Evolutionary conservation across 2,329 filamentous ascomycete species (phyloP), one percentile per base, ranked within the genome.

Genomic region (Scedosporium apiospermum): DNA sequence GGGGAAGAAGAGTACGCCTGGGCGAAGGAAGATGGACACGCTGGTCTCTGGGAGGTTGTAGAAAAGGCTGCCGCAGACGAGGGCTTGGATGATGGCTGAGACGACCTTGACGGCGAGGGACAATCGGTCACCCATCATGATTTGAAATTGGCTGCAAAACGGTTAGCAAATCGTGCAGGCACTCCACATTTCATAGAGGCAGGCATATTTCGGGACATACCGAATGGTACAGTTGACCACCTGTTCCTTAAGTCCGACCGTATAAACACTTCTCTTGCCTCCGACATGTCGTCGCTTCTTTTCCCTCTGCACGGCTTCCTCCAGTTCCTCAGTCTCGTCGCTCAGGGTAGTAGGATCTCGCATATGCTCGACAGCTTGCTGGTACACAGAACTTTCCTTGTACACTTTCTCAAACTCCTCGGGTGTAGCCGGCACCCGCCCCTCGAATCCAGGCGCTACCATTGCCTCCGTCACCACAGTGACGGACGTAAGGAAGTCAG

Each of bases 401-500:
- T 77, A 82, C 1, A 70, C 71, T 27, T 74, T 71, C 62, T 80
- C 80, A 66, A 88, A 85, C 26, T 88, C 87, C 64, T 82, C 80
- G 0, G 86, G 73, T 0, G 85, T 87, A 68, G 82, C 85, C 0
- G 87, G 87, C 0, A 84, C 81, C 4, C 77, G 81, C 2, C 75
- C 76, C 68, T 88, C 83, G 61, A 77, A 80, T 4, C 83, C 83
- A 6, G 78, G 74, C n/a, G 81, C 77, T 69, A 87, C 84, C 34
- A 80, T 76, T 26, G 87, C 79, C 67, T 88, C 86, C 1, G 81
- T 81, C 3, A 81, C 79, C 65, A 89, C 86, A 1, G 86, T 88
- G 6, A 89, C 78, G 0, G 85, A 84, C 2, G 87, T 89, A 44
- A 90, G 73, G 73, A 89, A 90, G 69, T 90, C 88, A 5, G 87